phyloP scores from a whole-genome alignment of 495 filamentous ascomycete genomes.

The Xylaria palmicola region DNA sequence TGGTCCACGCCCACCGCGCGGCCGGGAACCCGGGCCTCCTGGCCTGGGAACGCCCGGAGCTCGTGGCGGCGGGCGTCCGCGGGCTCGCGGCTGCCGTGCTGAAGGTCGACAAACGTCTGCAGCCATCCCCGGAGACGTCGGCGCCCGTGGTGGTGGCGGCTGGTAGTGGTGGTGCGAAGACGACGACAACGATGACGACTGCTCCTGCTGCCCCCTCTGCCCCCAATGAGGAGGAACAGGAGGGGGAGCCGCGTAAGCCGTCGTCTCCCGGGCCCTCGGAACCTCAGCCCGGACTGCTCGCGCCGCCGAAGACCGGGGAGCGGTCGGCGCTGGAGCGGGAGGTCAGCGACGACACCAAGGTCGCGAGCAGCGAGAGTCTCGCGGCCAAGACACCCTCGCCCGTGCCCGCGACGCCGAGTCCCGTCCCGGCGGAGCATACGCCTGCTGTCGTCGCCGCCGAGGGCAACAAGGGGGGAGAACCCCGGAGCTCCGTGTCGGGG shows the following conservation, averaged over 20 bases:
- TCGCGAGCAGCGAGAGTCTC: conserved; percentile 19
- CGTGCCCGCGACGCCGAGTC: conserved; percentile 13
- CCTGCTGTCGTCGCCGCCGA: neutral
- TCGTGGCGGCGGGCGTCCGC: conserved; percentile 39
- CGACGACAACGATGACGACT: neutral
- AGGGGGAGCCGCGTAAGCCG: neutral
- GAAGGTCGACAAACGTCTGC: conserved; percentile 32
- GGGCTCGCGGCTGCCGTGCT: conserved; percentile 38
- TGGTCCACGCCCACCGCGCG: conserved; percentile 36
- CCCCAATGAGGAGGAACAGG: neutral
- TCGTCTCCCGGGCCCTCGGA: conserved; percentile 14
- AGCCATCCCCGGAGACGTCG: conserved; percentile 31
- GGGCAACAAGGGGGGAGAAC: neutral
- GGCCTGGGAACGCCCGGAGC: conserved; percentile 43
- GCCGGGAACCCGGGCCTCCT: conserved; percentile 34
- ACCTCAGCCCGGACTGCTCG: conserved; percentile 16
- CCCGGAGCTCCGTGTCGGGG: neutral
- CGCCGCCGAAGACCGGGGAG: conserved; percentile 15
- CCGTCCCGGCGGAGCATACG: conserved; percentile 2
- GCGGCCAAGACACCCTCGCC: conserved; percentile 17
- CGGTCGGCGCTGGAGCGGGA: conserved; percentile 15
- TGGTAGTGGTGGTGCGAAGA: conserved; percentile 29
- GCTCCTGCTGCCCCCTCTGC: neutral
- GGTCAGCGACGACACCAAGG: conserved; percentile 26
- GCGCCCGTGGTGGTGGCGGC: conserved; percentile 12